Evolutionary conservation across 2,329 filamentous ascomycete species (phyloP).

Genomic region (Coniochaeta hoffmannii): DNA sequence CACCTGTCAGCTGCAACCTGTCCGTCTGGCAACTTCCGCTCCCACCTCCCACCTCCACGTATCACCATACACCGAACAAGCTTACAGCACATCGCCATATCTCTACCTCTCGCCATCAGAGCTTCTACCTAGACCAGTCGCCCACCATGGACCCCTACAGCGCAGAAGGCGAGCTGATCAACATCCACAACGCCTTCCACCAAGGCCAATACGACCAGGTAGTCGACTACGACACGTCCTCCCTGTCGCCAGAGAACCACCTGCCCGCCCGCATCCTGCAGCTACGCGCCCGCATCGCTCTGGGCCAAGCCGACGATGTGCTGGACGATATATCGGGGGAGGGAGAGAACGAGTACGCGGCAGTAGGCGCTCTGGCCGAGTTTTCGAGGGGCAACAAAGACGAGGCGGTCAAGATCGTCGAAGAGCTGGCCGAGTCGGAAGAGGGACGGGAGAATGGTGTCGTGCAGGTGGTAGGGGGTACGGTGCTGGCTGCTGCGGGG

Average conservation of each 20-base stretch:
- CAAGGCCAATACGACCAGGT: slow-evolving; percentile 83
- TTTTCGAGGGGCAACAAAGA: slow-evolving; percentile 52
- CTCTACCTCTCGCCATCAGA: neutral
- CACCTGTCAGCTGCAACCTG: neutral
- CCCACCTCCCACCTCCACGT: neutral
- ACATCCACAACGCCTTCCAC: slow-evolving; percentile 64
- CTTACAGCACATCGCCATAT: neutral
- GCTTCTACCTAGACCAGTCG: neutral
- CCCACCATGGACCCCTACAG: slow-evolving; percentile 59
- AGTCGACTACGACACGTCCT: slow-evolving; percentile 74
- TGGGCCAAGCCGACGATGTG: slow-evolving; percentile 70
- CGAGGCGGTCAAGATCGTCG: slow-evolving; percentile 53
- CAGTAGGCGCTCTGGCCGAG: slow-evolving; percentile 70
- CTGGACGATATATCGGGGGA: slow-evolving; percentile 58
- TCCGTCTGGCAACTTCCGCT: neutral
- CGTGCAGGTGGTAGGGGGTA: slow-evolving; percentile 78
- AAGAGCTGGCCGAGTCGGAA: slow-evolving; percentile 59
- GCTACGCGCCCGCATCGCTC: slow-evolving; percentile 75
- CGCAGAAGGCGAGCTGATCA: slow-evolving; percentile 63
- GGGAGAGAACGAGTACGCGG: slow-evolving; percentile 63
- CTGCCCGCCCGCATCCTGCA: slow-evolving; percentile 70
- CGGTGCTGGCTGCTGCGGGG: slow-evolving; percentile 69
- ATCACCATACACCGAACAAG: neutral
- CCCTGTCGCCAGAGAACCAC: slow-evolving; percentile 71
- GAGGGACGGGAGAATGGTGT: slow-evolving; percentile 57